Evolutionary conservation across 2,329 filamentous ascomycete species (phyloP), one percentile per base, ranked within the genome.

Genomic region (Neonectria faginata): DNA sequence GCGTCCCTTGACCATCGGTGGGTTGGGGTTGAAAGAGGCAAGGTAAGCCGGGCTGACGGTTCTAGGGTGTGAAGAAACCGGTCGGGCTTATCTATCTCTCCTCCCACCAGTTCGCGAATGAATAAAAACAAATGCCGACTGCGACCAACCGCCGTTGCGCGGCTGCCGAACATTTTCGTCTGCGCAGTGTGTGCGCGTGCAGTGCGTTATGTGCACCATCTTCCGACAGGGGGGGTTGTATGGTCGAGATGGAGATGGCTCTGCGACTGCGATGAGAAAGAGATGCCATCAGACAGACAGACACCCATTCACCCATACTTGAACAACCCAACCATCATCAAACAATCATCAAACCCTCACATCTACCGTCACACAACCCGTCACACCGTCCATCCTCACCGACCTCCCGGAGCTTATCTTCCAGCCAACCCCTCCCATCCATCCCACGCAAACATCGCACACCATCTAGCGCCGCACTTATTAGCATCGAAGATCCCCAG

Each of bases 401-500:
- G 70, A 73, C 67, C 41, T 10, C 31, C 36, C 65, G 68, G 67
- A 69, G 56, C 69, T 68, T 70, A 71, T 71, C 69, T 62, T 66
- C 67, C 63, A 60, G 55, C 60, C 44, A 18, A 9, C 50, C 29
- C 48, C 27, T 25, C 20, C 27, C 31, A 9, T 2, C n/a, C 20
- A 14, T 12, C 36, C 39, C 42, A 18, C 11, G 20, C 25, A n/a
- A n/a, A 53, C 41, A 27, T 55, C 52, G 31, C 29, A 29, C 29
- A 8, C 29, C 29, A 10, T 29, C 29, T 29, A 29, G 29, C 29
- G 29, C 29, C 29, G 29, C 29, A 29, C 8, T 29, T 29, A 29
- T 29, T 29, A 29, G 29, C 39, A 18, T 42, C 39, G n/a, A 42
- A 39, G 39, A 42, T 42, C 39, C 39, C 39, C n/a, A 3, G 10